Evolutionary conservation across 192 early-diverging fungal genomes (phyloP), one percentile per base, ranked within the genome.

Genomic region (Umbelopsis sp.): DNA sequence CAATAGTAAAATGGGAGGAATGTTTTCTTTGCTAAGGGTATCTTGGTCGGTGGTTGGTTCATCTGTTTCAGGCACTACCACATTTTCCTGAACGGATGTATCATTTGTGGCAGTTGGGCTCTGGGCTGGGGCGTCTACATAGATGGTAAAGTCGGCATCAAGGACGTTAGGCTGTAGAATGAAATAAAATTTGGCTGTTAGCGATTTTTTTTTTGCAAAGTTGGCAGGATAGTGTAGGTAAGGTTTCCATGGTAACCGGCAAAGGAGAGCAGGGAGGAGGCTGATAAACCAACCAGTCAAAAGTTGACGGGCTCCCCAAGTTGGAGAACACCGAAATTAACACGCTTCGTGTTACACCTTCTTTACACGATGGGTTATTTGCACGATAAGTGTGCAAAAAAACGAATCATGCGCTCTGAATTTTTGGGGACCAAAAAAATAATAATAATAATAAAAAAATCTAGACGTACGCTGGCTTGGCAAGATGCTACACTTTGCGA

Each of bases 211-310:
- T 41, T 41, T 41, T 41, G 37, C 10, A 10, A 4, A 18, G 9
- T 61, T 61, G 55, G 55, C 55, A 61, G 55, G 55, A 61, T 61
- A 61, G 55, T 61, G 23, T 35, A 27, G 4, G 55, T 15, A 33
- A 61, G 55, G 55, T 61, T 61, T 11, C 55, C 55, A 61, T 61
- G 55, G 55, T 61, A 61, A 61, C 55, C 55, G 55, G 55, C 27
- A 37, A 61, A 30, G 55, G 55, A 25, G 25, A 11, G 55, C 25
- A 30, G 30, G 33, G 55, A 61, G 55, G 55, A 61, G 55, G 55
- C 55, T 61, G 55, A 61, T n/a, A 35, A 27, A 35, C 55, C 55
- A n/a, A 27, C 55, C 55, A 61, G 55, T 61, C 55, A 61, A 61
- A 61, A 61, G 55, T 35, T 61, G 55, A 61, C 55, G 55, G 30